phyloP scores from a whole-genome alignment of 768 basidiomycete genomes.

The Punctularia strigosozonata region DNA sequence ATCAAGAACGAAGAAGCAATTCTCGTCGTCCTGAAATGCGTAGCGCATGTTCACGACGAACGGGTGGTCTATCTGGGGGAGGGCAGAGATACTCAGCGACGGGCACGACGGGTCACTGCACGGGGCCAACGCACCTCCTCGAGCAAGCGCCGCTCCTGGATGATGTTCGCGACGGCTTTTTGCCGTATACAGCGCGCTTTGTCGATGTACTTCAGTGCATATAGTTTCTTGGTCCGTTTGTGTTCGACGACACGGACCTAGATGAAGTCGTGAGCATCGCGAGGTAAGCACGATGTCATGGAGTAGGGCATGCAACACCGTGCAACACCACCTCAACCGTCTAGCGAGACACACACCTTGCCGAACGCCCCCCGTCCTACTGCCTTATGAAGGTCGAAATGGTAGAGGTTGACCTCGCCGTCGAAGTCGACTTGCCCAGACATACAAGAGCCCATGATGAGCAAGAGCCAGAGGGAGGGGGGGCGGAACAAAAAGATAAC shows the following conservation, averaged over 20 bases:
- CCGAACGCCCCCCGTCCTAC: conserved; percentile 98
- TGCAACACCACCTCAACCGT: neutral
- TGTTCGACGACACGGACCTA: conserved; percentile 97
- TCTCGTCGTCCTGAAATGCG: conserved; percentile 95
- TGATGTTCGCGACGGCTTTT: conserved; percentile 85
- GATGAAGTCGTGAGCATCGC: conserved; percentile 4
- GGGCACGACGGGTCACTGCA: neutral
- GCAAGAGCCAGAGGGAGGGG: conserved; percentile 1
- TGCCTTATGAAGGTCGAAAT: conserved; percentile 91
- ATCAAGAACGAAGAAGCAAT: conserved; percentile 96
- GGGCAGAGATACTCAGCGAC: neutral
- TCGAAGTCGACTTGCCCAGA: conserved; percentile 43
- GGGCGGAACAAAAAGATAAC: too few species aligned
- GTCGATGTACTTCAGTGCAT: conserved; percentile 97
- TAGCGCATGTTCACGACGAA: conserved; percentile 87
- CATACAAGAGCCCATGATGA: conserved; percentile 16
- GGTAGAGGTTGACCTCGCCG: conserved; percentile 72
- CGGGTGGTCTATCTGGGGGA: conserved; percentile 70
- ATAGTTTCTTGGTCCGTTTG: conserved; percentile 84
- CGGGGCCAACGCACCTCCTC: conserved; percentile 63
- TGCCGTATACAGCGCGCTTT: conserved; percentile 86
- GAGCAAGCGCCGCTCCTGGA: conserved; percentile 84
- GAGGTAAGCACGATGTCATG: conserved; percentile 1
- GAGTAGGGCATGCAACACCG: neutral
- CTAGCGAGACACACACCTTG: conserved; percentile 47